Base-by-base conservation (phyloP, 2,329 filamentous ascomycete species). In the Aurifilum marmelostoma region DNA sequence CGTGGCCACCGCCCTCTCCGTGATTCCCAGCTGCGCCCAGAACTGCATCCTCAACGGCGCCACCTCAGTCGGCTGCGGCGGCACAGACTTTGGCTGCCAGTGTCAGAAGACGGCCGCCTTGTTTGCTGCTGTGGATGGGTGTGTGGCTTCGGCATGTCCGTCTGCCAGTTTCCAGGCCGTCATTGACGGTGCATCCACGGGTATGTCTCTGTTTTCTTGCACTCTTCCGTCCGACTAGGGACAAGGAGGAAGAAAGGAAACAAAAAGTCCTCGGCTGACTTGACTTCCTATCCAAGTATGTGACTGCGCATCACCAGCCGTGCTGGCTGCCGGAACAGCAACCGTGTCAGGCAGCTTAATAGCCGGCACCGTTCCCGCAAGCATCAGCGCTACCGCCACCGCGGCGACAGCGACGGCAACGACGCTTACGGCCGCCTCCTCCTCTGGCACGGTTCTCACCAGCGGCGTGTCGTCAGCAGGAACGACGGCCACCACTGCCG, bases 31-130 rank as follows among this genome's bases (percentile, higher is more conserved):
- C 8, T 79, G 77, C 70, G 77, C 77, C 3, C 76, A 77, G 63
- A 56, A 71, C 8, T 79, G 77, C 72, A 77, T 78, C 70, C 65
- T 77, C 68, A 72, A 75, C 56, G 73, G 73, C 50, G 77, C 76
- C 7, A 72, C 74, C 16, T 68, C 71, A 12, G 71, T 78, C 63
- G 76, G 77, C 37, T 79, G 77, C 65, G 71, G 64, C 18, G 74
- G 74, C 27, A 71, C 74, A 24, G 77, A 79, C 69, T 78, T 78
- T 65, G 68, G 65, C 59, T 79, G 77, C 67, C 77, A 78, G 69
- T 79, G 77, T 65, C 58, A 70, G 52, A 72, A 76, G 63, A 72
- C 77, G 66, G 75, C 76, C 1, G 73, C 72, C 12, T 67, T 79
- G 21, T 76, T 73, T 62, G 75, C 76, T 2, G 76, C 75, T 29